Evolutionary conservation across 805 yeast genomes (phyloP).

Genomic region (Ogataea allantospora): DNA sequence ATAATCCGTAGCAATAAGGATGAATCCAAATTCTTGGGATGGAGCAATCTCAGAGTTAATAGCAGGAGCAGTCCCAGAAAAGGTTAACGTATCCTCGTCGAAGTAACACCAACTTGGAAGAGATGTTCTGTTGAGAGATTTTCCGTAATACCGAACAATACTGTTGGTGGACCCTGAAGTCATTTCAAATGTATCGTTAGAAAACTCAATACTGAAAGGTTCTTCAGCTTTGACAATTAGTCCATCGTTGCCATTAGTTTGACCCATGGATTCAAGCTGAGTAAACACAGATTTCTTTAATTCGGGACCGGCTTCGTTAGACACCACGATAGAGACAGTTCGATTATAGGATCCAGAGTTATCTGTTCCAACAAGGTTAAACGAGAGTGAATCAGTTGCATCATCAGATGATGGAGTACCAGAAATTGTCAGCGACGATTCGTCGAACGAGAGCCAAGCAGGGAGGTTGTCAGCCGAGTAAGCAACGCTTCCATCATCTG

Average conservation of each 20-base stretch:
- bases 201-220: constrained; percentile 63
- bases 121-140: constrained; percentile 79
- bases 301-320: constrained; percentile 54
- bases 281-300: constrained; percentile 43
- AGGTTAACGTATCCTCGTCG: constrained; percentile 58
- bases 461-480: constrained; percentile 67
- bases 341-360: constrained; percentile 48
- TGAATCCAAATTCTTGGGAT: constrained; percentile 64
- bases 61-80: constrained; percentile 85
- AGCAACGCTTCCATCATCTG: constrained; percentile 42
- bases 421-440: constrained; percentile 52
- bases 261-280: constrained; percentile 62
- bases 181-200: constrained; percentile 54
- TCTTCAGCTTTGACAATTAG: constrained; percentile 72
- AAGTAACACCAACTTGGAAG: constrained; percentile 88
- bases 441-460: constrained; percentile 74
- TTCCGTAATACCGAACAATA: constrained; percentile 73
- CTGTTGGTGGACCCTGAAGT: constrained; percentile 41
- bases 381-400: constrained; percentile 44
- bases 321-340: constrained; percentile 58
- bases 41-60: constrained; percentile 89
- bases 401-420: constrained; percentile 62
- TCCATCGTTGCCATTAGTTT: constrained; percentile 74
- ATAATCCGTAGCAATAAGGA: constrained; percentile 77
- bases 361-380: constrained; percentile 66